Percentiles rank a stretch among this genome's conserved stretches.
Evolutionary conservation across 2,329 filamentous ascomycete species (phyloP).

Genomic region (Paecilomyces variotii): DNA sequence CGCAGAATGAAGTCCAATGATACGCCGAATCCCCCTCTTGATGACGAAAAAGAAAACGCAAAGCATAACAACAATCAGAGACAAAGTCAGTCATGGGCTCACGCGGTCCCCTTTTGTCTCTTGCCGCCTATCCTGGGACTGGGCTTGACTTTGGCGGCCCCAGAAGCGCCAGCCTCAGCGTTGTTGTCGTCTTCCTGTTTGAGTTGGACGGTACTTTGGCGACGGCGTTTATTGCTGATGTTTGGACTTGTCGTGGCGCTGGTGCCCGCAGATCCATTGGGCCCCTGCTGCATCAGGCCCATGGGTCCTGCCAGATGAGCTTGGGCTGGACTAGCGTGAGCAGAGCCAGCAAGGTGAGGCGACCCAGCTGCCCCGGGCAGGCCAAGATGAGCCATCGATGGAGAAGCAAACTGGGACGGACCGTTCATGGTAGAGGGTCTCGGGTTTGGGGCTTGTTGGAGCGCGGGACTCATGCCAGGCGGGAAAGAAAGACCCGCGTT

Average conservation of each 20-base stretch:
- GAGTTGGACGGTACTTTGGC: constrained; percentile 53
- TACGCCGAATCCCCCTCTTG: constrained; percentile 9
- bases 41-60: constrained; percentile 6
- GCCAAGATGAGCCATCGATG: constrained; percentile 47
- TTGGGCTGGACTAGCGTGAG: constrained; percentile 39
- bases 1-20: constrained; percentile 2
- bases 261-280: constrained; percentile 42
- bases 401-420: constrained; percentile 50
- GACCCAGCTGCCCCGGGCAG: constrained; percentile 42
- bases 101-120: constrained; percentile 38
- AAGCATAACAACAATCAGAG: constrained; percentile 4
- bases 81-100: constrained; percentile 5
- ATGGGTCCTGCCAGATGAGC: constrained; percentile 39
- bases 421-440: constrained; percentile 39
- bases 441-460: constrained; percentile 29
- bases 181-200: constrained; percentile 52
- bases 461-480: constrained; percentile 25
- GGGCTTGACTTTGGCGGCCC: constrained; percentile 37
- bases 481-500: constrained; percentile 21
- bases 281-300: constrained; percentile 51
- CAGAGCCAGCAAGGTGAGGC: constrained; percentile 45
- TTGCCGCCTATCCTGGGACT: constrained; percentile 40
- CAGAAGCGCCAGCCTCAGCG: constrained; percentile 26
- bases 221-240: constrained; percentile 50
- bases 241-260: constrained; percentile 58